Conservation (phyloP, 345 rosid species). For the Pistacia vera region DNA sequence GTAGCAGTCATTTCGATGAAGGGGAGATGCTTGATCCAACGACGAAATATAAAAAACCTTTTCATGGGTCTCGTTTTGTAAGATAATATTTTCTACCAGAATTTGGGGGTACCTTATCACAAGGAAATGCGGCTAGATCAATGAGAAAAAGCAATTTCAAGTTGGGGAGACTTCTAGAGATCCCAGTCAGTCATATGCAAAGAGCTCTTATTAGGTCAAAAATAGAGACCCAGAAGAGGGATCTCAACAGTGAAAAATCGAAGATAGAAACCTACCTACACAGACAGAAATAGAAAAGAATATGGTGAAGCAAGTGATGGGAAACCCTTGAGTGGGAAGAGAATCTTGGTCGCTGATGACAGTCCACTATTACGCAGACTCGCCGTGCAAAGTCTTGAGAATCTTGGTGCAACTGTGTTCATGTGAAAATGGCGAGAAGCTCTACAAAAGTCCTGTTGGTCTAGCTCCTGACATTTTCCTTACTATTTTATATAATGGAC, state of each 20-base stretch:
- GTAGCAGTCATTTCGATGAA: conserved; percentile 19
- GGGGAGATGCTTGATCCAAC: conserved; percentile 22
- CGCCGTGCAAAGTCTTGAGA: conserved; percentile 23
- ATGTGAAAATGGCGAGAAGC: conserved; percentile 64
- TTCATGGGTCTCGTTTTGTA: conserved; percentile 73
- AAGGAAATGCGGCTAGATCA: conserved; percentile 19
- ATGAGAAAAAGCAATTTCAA: conserved; percentile 21
- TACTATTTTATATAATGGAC: conserved; percentile 84
- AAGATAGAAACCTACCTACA: background rate
- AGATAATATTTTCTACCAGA: conserved; percentile 62
- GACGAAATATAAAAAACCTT: conserved; percentile 57
- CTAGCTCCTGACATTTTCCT: conserved; percentile 34
- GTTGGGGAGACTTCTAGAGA: background rate
- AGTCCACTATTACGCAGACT: conserved; percentile 15
- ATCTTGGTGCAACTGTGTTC: conserved; percentile 56
- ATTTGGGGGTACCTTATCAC: conserved; percentile 39
- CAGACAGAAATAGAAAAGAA: conserved; percentile 24
- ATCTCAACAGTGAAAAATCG: conserved; percentile 18
- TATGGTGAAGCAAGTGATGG: background rate
- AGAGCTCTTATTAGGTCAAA: conserved; percentile 6
- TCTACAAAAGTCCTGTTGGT: conserved; percentile 35
- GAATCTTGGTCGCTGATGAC: conserved; percentile 69
- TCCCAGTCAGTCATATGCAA: conserved; percentile 16
- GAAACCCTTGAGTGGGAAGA: conserved; percentile 57
- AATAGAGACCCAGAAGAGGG: conserved; percentile 23